phyloP scores from a whole-genome alignment of 2,329 filamentous ascomycete genomes.

The Colletotrichum camelliae region DNA sequence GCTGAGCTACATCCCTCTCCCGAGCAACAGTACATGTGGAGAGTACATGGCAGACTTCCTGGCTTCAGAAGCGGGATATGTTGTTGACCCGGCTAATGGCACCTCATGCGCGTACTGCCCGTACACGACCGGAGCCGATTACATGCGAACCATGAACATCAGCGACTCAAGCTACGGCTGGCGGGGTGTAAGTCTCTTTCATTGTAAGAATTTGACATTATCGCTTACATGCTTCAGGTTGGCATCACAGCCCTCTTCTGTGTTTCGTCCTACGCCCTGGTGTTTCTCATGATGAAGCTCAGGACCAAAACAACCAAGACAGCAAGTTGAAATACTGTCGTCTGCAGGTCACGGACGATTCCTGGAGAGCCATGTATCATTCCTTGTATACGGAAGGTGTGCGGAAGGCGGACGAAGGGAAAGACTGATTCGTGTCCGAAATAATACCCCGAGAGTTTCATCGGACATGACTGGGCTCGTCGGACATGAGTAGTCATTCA shows the following conservation, averaged over 20 bases:
- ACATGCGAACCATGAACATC: constrained; percentile 23
- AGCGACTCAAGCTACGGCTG: constrained; percentile 23
- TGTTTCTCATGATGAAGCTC: constrained; percentile 54
- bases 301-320: constrained; percentile 51
- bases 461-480: background rate
- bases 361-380: background rate
- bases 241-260: constrained; percentile 49
- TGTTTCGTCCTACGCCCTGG: constrained; percentile 43
- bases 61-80: background rate
- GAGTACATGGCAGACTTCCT: background rate
- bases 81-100: background rate
- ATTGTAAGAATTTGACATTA: background rate
- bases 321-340: background rate
- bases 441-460: background rate
- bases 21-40: background rate
- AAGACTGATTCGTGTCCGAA: background rate
- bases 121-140: constrained; percentile 24
- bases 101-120: constrained; percentile 18
- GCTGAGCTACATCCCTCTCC: constrained; percentile 14
- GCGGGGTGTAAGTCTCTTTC: constrained; percentile 17
- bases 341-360: no score
- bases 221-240: background rate
- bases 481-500: background rate
- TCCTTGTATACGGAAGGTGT: background rate
- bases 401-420: background rate